A percentile compares a stretch with the other conserved stretches of the same genome.
These are phyloP conservation scores for Mesostigma viride DNA, from an alignment of 139 green algal species.

Conservation along the genomic window DNA sequence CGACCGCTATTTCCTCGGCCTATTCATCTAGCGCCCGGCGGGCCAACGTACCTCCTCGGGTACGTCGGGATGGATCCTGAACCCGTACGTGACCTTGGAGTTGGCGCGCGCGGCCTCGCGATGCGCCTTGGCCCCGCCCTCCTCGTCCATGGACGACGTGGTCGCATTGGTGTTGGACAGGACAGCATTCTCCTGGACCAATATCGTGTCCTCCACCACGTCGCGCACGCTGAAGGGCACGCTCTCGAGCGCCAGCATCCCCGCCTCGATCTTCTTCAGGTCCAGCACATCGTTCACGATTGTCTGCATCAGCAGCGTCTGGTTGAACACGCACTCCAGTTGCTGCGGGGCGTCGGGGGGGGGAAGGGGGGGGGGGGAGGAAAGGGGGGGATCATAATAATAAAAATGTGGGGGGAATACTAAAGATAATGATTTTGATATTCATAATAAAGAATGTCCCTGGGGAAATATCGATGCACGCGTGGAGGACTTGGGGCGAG, in stretches of 20 bases:
- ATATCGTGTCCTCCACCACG: constrained; percentile 64
- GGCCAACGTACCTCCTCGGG: too few relatives aligned
- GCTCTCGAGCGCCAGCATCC: constrained; percentile 55
- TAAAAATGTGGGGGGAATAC: not conserved
- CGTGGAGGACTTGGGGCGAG: too few relatives aligned
- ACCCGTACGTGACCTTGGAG: too few relatives aligned
- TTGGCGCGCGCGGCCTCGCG: too few relatives aligned
- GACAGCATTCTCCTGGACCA: too few relatives aligned
- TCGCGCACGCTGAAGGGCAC: constrained; percentile 53
- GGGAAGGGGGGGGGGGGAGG: not conserved
- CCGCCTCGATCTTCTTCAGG: constrained; percentile 68
- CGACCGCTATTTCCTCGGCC: too few relatives aligned
- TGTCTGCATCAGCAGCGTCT: not conserved
- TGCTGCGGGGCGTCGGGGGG: not conserved
- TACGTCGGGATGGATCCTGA: too few relatives aligned
- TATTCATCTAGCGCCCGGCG: too few relatives aligned
- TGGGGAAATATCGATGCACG: too few relatives aligned
- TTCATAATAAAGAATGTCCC: not conserved
- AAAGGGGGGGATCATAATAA: not conserved
- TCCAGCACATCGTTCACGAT: constrained; percentile 73
- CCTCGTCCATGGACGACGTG: too few relatives aligned
- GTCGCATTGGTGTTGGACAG: too few relatives aligned
- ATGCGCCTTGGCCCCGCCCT: too few relatives aligned
- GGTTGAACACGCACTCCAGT: not conserved
- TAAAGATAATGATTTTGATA: not conserved